phyloP scores from a whole-genome alignment of 805 yeast species.

The Cyberlindnera japonica region DNA sequence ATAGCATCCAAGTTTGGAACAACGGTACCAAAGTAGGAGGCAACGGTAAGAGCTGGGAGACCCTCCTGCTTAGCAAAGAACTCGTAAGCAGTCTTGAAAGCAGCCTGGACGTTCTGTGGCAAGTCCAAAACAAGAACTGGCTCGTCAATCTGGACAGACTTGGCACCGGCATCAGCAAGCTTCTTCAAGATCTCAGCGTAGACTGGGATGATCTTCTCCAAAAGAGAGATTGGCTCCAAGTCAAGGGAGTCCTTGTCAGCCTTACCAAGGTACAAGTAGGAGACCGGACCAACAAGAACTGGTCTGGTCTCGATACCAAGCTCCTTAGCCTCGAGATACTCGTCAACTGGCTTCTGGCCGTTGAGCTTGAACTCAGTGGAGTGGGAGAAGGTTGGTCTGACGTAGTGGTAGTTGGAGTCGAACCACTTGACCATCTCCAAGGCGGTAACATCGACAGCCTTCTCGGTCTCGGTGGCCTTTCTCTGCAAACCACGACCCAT shows the following conservation, averaged over 20 bases:
- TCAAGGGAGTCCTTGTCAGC: conserved; percentile 97
- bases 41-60: conserved; percentile 74
- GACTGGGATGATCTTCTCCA: conserved; percentile 88
- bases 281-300: conserved; percentile 93
- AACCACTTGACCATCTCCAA: conserved; percentile 99
- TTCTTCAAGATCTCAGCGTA: conserved; percentile 85
- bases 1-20: conserved; percentile 92
- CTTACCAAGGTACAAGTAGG: conserved; percentile 93
- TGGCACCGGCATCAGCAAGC: conserved; percentile 93
- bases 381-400: conserved; percentile 97
- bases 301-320: conserved; percentile 97
- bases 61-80: conserved; percentile 62
- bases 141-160: conserved; percentile 94
- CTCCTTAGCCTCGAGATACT: conserved; percentile 96
- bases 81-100: conserved; percentile 86
- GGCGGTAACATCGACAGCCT: conserved; percentile 97
- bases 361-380: conserved; percentile 93
- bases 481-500: conserved; percentile 99
- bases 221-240: conserved; percentile 85
- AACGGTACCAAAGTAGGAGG: conserved; percentile 98
- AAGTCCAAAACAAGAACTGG: conserved; percentile 94
- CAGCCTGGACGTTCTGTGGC: conserved; percentile 76
- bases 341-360: conserved; percentile 95
- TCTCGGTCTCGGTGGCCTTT: conserved; percentile 79
- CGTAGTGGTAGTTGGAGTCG: conserved; percentile 99